phyloP scores from a whole-genome alignment of 2,329 filamentous ascomycete species.

The Zymoseptoria tritici region DNA sequence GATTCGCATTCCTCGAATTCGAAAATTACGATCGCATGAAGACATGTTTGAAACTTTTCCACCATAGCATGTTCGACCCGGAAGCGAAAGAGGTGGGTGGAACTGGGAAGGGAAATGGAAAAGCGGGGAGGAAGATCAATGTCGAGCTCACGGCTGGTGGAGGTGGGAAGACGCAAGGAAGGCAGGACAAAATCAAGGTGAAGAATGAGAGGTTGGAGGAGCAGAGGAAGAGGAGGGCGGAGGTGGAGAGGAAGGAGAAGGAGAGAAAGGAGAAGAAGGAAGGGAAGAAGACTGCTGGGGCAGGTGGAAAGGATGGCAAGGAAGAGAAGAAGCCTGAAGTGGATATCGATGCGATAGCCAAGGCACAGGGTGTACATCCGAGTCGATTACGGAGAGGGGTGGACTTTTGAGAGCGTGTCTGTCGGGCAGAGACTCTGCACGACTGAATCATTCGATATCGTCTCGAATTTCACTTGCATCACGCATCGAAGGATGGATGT shows the following conservation, averaged over 20 bases:
- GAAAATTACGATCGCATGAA: conserved; percentile 81
- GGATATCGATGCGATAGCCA: conserved; percentile 2
- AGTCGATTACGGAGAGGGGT: conserved; percentile 19
- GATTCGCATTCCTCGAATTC: conserved; percentile 86
- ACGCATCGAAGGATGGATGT: too few relatives aligned
- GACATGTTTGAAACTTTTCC: conserved; percentile 82
- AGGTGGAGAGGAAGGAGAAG: conserved; percentile 42
- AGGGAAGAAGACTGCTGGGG: conserved; percentile 23
- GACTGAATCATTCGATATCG: too few relatives aligned
- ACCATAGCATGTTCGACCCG: conserved; percentile 68
- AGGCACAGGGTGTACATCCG: conserved; percentile 27
- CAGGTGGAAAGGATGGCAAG: conserved; percentile 34
- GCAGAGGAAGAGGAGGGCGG: conserved; percentile 49
- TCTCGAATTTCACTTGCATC: too few relatives aligned
- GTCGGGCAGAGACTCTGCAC: background rate
- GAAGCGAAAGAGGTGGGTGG: conserved; percentile 13
- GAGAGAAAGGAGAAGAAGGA: conserved; percentile 36
- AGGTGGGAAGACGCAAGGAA: conserved; percentile 68
- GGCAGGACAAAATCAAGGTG: conserved; percentile 68
- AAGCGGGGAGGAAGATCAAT: conserved; percentile 61
- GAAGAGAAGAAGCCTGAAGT: conserved; percentile 15
- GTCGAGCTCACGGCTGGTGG: conserved; percentile 84
- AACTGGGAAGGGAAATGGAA: conserved; percentile 4
- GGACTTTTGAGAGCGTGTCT: background rate
- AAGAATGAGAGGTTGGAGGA: conserved; percentile 84